These are phyloP conservation scores for Penicillium lagena DNA, from an alignment of 495 filamentous ascomycete genomes.

Conservation along the genomic window DNA sequence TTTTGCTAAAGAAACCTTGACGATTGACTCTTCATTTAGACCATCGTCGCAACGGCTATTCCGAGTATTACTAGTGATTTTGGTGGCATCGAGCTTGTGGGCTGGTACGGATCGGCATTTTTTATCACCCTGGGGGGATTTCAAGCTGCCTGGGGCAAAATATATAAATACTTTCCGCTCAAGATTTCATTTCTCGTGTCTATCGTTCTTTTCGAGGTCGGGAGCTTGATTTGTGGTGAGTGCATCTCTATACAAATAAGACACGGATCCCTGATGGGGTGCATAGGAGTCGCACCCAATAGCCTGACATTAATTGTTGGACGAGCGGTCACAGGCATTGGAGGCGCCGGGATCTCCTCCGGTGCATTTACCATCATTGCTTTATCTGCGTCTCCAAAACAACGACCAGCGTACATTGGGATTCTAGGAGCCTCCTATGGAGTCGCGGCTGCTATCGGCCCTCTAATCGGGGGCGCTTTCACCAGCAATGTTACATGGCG, in stretches of 20 bases:
- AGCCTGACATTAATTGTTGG: conserved; percentile 75
- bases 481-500: conserved; percentile 56
- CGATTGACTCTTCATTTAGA: conserved; percentile 42
- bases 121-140: conserved; percentile 69
- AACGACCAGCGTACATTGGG: conserved; percentile 67
- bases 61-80: conserved; percentile 79
- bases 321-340: conserved; percentile 76
- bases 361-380: conserved; percentile 76
- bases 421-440: conserved; percentile 73
- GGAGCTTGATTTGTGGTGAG: conserved; percentile 66
- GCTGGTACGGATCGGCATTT: conserved; percentile 69
- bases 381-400: conserved; percentile 62
- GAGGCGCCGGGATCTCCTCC: conserved; percentile 74
- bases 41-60: conserved; percentile 81
- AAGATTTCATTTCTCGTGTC: conserved; percentile 67
- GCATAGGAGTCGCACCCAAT: conserved; percentile 50
- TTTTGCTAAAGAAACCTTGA: too few species aligned
- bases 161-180: conserved; percentile 73
- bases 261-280: too few species aligned
- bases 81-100: conserved; percentile 66
- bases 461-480: conserved; percentile 56
- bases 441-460: conserved; percentile 72
- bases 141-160: conserved; percentile 66
- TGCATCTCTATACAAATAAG: too few species aligned
- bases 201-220: conserved; percentile 74